Percentiles rank a stretch among this genome's conserved stretches.
Evolutionary conservation across 306 rosid species (phyloP).

Genomic region (Purshia tridentata): DNA sequence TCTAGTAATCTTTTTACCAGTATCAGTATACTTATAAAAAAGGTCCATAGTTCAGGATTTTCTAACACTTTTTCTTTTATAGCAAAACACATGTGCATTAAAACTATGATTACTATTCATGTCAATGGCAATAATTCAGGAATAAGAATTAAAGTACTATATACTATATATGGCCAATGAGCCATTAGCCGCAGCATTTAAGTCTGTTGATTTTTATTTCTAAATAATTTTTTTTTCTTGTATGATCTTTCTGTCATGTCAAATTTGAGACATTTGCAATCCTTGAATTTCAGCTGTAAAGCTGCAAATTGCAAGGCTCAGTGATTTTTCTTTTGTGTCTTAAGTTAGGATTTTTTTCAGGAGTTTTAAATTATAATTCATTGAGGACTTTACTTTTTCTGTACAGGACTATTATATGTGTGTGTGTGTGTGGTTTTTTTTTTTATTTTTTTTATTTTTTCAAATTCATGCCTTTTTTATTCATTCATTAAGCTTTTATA

Average conservation of each 20-base stretch:
- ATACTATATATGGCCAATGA: not conserved
- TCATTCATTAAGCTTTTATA: not conserved
- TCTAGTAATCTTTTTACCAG: not conserved
- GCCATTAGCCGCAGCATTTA: not conserved
- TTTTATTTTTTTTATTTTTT: not conserved
- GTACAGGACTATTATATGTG: no score
- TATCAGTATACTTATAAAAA: not conserved
- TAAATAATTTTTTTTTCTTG: not conserved
- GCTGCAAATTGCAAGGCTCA: no score
- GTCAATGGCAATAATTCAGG: not conserved
- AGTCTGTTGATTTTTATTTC: not conserved
- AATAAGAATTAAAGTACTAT: not conserved
- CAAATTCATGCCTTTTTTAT: not conserved
- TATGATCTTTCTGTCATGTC: not conserved
- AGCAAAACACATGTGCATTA: not conserved
- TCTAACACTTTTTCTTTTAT: not conserved
- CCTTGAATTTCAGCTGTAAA: not conserved
- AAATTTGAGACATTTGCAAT: no score
- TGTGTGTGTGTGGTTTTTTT: no score
- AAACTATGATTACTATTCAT: not conserved
- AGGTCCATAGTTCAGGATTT: not conserved
- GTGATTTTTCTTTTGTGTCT: not conserved
- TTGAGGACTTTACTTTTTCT: not conserved
- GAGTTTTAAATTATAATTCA: not conserved
- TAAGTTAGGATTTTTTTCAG: not conserved